Base-by-base conservation (phyloP, 768 basidiomycete species). In the Lactarius pseudohatsudake region DNA sequence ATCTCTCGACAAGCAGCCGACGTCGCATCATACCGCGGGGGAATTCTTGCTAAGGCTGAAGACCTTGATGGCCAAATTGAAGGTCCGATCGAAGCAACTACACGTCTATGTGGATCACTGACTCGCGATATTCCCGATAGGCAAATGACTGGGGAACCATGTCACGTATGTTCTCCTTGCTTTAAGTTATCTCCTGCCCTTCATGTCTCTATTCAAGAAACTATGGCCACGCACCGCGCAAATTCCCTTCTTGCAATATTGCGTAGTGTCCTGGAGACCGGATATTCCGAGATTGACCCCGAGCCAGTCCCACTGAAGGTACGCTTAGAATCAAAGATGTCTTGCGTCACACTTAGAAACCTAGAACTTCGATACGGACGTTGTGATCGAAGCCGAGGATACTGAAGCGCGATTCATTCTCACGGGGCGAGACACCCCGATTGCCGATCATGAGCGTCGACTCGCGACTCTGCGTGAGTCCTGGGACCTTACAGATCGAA, bases 31-130 rank as follows among this genome's bases (percentile, higher is more conserved):
- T 0, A 77, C 80, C 0, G 86, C 84, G 0, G 84, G 83, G 16
- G 79, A 84, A 64, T 88, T 88, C 69, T 73, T 87, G 10, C 80
- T 82, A 26, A 77, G 80, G 2, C 73, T 88, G 73, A 88, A 88
- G 73, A 85, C 84, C 0, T 67, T 88, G 47, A 88, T 88, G 86
- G 86, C 86, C 7, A 88, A 88, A 63, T 70, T 88, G 45, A 88
- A 88, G 80, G 86, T 85, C 43, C n/a, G 62, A 36, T 43, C 8
- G 5, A 22, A 2, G 28, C 13, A 47, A 57, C 5, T 9, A 13
- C 47, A 7, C 1, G 9, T 36, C 16, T n/a, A 18, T 1, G 6
- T 13, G 22, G 6, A 20, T 6, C 11, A 50, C 59, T 57, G n/a
- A 43, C 16, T 0, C 8, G 5, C 13, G 13, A 9, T 26, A 10